phyloP scores from a whole-genome alignment of 768 basidiomycete genomes.

The Xerocomus spinulosus region DNA sequence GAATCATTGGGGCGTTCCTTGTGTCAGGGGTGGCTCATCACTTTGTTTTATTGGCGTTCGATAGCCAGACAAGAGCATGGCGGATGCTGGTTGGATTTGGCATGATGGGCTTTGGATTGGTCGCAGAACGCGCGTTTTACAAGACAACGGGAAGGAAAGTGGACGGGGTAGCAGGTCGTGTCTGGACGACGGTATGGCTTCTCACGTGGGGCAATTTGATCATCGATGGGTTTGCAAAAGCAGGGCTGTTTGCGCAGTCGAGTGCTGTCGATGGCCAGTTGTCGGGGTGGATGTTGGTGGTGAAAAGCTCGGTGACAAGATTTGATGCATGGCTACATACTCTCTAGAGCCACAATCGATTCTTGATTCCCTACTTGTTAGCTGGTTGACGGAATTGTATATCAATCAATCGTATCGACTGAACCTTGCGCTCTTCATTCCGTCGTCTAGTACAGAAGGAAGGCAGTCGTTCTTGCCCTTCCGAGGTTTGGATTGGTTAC shows the following conservation, averaged over 20 bases:
- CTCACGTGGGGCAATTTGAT: not conserved
- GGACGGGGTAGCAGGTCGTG: not conserved
- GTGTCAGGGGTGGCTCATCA: not conserved
- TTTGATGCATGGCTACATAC: not conserved
- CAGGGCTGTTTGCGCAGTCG: not conserved
- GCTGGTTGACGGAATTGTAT: too few relatives aligned
- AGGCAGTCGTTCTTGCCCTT: too few relatives aligned
- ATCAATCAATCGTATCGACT: too few relatives aligned
- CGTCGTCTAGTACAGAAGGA: too few relatives aligned
- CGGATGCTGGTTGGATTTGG: not conserved
- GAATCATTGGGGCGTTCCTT: not conserved
- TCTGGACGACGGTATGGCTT: not conserved
- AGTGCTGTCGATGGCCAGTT: not conserved
- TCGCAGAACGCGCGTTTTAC: not conserved
- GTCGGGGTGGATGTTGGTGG: not conserved
- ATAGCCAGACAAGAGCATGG: not conserved
- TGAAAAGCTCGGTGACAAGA: not conserved
- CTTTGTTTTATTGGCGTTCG: not conserved
- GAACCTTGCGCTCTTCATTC: too few relatives aligned
- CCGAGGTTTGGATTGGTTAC: too few relatives aligned
- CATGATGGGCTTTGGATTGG: not conserved
- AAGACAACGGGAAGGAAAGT: not conserved
- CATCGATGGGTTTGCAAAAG: not conserved
- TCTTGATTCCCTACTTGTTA: too few relatives aligned
- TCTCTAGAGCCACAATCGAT: too few relatives aligned